phyloP scores from a whole-genome alignment of 768 basidiomycete species.

The Leccinum ochraceum region DNA sequence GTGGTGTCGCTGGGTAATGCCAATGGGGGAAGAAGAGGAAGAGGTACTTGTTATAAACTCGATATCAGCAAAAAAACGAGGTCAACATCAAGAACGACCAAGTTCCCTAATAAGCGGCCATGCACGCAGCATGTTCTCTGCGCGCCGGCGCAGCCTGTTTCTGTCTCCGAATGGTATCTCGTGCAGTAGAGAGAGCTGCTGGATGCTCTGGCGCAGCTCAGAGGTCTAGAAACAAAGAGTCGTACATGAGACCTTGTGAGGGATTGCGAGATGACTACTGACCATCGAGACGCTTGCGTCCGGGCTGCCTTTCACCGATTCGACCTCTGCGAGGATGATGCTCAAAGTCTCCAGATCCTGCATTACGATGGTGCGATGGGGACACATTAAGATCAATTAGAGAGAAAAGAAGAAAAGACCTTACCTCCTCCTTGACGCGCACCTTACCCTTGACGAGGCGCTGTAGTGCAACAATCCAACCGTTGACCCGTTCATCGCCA shows the following conservation, averaged over 20 bases:
- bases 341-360: slow-evolving; percentile 29
- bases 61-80: background rate
- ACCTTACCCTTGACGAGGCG: slow-evolving; percentile 34
- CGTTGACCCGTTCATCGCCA: slow-evolving; percentile 9
- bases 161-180: slow-evolving; percentile 35
- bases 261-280: slow-evolving; percentile 3
- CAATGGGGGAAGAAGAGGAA: background rate
- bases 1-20: background rate
- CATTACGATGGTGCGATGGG: slow-evolving; percentile 7
- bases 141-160: slow-evolving; percentile 28
- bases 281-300: slow-evolving; percentile 15
- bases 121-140: slow-evolving; percentile 13
- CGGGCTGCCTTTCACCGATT: slow-evolving; percentile 23
- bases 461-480: slow-evolving; percentile 28
- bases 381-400: accelerated
- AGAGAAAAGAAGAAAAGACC: background rate
- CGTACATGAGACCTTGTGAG: background rate
- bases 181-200: slow-evolving; percentile 27
- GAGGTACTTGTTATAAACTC: background rate
- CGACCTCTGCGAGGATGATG: slow-evolving; percentile 31
- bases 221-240: slow-evolving; percentile 12
- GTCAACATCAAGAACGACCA: slow-evolving; percentile 6
- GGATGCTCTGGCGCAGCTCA: slow-evolving; percentile 21
- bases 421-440: slow-evolving; percentile 25
- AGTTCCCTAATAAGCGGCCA: slow-evolving; percentile 15